Base-by-base conservation (phyloP, 2,329 filamentous ascomycete genomes). In the Graphilbum fragrans region DNA sequence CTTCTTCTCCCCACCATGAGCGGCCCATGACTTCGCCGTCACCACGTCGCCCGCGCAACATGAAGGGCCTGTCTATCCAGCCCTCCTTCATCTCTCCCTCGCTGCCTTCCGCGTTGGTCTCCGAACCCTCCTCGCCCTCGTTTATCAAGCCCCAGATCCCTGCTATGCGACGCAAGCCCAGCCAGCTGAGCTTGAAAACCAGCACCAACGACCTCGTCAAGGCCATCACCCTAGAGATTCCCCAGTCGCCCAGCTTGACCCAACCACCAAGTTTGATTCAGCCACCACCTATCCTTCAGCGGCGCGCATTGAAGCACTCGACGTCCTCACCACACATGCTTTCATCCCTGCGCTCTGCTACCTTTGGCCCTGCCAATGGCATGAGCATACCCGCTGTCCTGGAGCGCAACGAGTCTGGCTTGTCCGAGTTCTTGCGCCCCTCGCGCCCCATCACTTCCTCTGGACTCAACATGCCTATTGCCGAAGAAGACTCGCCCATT, bases 61-160 rank as follows among this genome's bases (percentile, higher is more conserved):
- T 87, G 62, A 92, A 92, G 61, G 84, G 84, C 32, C 69, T 92
- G 5, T 87, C 82, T 2, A 83, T 92, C 36, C 83, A 88, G 53
- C 77, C 70, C 41, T 80, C 66, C 0, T 66, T 71, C 37, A 61
- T 60, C 11, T 55, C 60, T 31, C 60, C 67, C 9, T 62, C 69
- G 53, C 57, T 71, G 50, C 60, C 67, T 0, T 35, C 49, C 10
- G 62, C 66, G 1, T 60, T 74, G 41, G 64, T 70, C 11, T 77
- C 79, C 0, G 82, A 84, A 33, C 81, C 84, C 7, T 69, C 76
- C 2, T 85, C 82, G 3, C 82, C 82, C 4, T 77, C 77, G 2
- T 92, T 92, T 55, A 86, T 88, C 53, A 87, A 87, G 58, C 85
- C 85, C 9, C 74, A 71, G 35, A 83, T 84, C 35, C 81, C 82